Conservation (phyloP, 495 filamentous ascomycete species). For the Tuber umbilicatum region DNA sequence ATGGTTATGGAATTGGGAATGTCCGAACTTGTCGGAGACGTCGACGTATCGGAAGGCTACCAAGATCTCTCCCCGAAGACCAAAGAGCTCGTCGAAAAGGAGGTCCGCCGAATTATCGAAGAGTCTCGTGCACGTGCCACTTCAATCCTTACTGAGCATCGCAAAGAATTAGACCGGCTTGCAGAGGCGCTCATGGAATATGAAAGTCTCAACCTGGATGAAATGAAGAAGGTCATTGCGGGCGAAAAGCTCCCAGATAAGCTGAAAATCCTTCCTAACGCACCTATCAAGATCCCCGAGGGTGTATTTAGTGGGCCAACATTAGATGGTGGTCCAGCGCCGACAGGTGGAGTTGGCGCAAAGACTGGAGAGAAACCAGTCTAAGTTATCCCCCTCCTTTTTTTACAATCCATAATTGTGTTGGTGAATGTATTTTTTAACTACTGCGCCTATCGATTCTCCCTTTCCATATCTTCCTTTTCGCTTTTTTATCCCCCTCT, state of each 20-base stretch:
- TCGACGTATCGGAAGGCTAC: constrained; percentile 75
- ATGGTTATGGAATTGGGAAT: constrained; percentile 87
- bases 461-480: not conserved
- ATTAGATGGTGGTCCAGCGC: constrained; percentile 15
- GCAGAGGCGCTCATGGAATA: constrained; percentile 89
- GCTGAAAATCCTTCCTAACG: constrained; percentile 45
- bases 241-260: constrained; percentile 73
- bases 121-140: constrained; percentile 70
- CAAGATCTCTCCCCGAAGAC: constrained; percentile 75
- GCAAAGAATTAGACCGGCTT: constrained; percentile 76
- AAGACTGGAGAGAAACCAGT: constrained; percentile 16
- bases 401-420: not conserved
- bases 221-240: constrained; percentile 78
- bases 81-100: constrained; percentile 71
- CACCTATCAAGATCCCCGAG: constrained; percentile 55
- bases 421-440: not conserved
- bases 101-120: constrained; percentile 78
- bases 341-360: constrained; percentile 2
- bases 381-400: constrained; percentile 10
- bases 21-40: constrained; percentile 79
- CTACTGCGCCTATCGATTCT: not conserved
- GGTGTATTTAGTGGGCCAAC: constrained; percentile 33
- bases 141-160: constrained; percentile 60
- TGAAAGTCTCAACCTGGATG: constrained; percentile 78
- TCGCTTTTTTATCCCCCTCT: not conserved